phyloP scores from a whole-genome alignment of 83 land plant species.

The Thuja plicata region DNA sequence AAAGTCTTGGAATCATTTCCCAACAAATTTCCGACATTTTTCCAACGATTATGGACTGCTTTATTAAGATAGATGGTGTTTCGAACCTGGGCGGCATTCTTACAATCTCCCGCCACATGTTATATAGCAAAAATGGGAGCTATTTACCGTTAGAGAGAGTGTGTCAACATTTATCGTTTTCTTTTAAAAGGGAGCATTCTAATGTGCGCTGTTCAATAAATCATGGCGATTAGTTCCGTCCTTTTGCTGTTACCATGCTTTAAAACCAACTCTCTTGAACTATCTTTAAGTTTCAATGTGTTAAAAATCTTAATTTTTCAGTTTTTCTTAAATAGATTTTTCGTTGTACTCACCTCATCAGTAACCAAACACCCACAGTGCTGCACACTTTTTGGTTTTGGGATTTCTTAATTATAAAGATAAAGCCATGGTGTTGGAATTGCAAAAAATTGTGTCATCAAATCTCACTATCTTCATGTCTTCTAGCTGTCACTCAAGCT shows the following conservation, averaged over 20 bases:
- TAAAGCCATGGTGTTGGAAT: too few species aligned
- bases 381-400: neutral
- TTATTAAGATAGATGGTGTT: neutral
- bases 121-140: neutral
- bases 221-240: too few species aligned
- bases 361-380: neutral
- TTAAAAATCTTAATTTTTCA: neutral
- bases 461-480: too few species aligned
- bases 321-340: neutral
- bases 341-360: neutral
- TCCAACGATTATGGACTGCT: too few species aligned
- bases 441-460: too few species aligned
- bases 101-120: too few species aligned
- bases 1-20: neutral
- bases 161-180: neutral
- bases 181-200: neutral
- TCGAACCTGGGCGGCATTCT: neutral
- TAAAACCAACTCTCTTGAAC: neutral
- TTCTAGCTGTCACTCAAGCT: too few species aligned
- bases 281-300: neutral
- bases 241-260: neutral
- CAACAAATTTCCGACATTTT: neutral
- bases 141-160: neutral
- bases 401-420: neutral
- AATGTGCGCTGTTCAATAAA: neutral